Conservation (phyloP, 2,329 filamentous ascomycete species). For the Truncatella angustata region DNA sequence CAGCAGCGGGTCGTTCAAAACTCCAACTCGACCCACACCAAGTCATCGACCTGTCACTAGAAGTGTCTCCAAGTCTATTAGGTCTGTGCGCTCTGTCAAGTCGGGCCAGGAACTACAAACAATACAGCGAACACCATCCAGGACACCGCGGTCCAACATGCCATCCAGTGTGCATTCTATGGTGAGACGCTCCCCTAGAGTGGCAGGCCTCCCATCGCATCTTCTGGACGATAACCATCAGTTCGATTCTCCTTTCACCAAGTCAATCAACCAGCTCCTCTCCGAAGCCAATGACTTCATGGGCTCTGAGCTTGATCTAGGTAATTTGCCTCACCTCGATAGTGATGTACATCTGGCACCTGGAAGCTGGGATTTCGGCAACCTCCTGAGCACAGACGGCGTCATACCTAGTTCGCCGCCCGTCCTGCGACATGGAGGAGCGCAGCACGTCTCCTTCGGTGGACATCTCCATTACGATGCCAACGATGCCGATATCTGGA, state of each 20-base stretch:
- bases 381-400: constrained; percentile 45
- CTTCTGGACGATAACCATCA: constrained; percentile 3
- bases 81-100: constrained; percentile 49
- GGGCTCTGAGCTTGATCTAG: constrained; percentile 35
- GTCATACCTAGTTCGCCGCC: constrained; percentile 50
- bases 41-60: constrained; percentile 60
- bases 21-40: constrained; percentile 60
- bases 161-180: constrained; percentile 31
- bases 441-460: constrained; percentile 19
- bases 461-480: constrained; percentile 16
- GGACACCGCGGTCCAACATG: constrained; percentile 36
- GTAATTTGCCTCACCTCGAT: constrained; percentile 36
- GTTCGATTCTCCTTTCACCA: constrained; percentile 13
- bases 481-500: constrained; percentile 9
- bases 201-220: constrained; percentile 13
- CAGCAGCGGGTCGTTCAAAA: constrained; percentile 54
- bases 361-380: constrained; percentile 44
- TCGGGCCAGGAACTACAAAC: constrained; percentile 38
- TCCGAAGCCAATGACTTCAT: constrained; percentile 52
- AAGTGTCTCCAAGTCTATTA: constrained; percentile 57
- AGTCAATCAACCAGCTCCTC: constrained; percentile 59
- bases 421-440: constrained; percentile 20
- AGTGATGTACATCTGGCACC: constrained; percentile 28
- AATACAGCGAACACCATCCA: constrained; percentile 48
- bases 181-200: constrained; percentile 43